Percentiles rank a stretch among this genome's conserved stretches.
phyloP scores from a whole-genome alignment of 177 flowering plant species.

The Vitis hybrid region DNA sequence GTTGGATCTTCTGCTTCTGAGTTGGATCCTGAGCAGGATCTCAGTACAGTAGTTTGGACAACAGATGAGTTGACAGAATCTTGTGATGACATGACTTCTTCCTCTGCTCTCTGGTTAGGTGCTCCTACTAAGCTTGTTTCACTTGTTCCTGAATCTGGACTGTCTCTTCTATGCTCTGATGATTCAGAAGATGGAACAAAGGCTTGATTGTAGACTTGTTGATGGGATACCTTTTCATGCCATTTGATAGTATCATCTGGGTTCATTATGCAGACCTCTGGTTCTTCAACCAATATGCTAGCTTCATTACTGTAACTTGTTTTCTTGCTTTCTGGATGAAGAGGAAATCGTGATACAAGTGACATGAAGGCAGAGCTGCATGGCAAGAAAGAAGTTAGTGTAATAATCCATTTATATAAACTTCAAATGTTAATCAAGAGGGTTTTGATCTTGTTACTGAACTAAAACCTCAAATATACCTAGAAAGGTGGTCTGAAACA shows the following conservation, averaged over 20 bases:
- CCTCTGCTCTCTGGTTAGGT: constrained; percentile 26
- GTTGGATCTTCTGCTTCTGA: constrained; percentile 50
- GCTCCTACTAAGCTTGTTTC: constrained; percentile 17
- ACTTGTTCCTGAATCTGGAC: constrained; percentile 14
- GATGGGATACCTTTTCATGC: constrained; percentile 21
- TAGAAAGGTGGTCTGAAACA: constrained; percentile 62
- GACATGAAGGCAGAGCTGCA: constrained; percentile 63
- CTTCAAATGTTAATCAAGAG: too few species aligned
- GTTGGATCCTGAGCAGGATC: constrained; percentile 50
- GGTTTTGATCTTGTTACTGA: background rate
- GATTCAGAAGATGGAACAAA: constrained; percentile 15
- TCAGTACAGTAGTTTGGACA: constrained; percentile 27
- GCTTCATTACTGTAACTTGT: constrained; percentile 14
- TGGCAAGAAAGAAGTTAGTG: background rate
- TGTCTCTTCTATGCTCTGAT: constrained; percentile 13
- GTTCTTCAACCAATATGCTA: constrained; percentile 33
- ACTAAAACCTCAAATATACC: constrained; percentile 23
- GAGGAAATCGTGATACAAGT: constrained; percentile 41
- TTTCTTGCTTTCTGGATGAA: constrained; percentile 19
- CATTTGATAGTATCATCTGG: constrained; percentile 30
- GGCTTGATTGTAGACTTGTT: constrained; percentile 19
- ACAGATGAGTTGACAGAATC: constrained; percentile 42
- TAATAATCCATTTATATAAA: background rate
- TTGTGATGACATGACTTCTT: constrained; percentile 56
- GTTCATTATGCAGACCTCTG: constrained; percentile 31